A percentile compares a stretch with the other conserved stretches of the same genome.
Conservation (phyloP, 2,329 filamentous ascomycete species). For the Coleophoma cylindrospora region DNA sequence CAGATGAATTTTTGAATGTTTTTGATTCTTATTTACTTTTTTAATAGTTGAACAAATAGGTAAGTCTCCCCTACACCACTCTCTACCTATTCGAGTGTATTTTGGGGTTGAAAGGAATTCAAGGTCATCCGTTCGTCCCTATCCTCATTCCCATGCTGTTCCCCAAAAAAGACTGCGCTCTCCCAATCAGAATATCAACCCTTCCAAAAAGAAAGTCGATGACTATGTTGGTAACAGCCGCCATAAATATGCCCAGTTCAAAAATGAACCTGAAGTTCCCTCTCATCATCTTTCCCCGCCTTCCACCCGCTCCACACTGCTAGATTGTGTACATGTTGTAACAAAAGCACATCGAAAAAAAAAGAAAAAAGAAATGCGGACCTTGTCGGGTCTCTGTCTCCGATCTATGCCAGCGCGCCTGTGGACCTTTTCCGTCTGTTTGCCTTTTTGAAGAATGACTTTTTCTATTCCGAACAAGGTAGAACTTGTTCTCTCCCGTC, state of each 20-base stretch:
- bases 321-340: neutral
- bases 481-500: neutral
- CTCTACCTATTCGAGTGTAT: too few species aligned
- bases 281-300: neutral
- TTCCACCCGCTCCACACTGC: neutral
- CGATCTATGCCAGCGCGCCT: neutral
- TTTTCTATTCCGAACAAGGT: neutral
- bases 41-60: too few species aligned
- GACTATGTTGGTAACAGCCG: constrained; percentile 21
- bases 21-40: too few species aligned
- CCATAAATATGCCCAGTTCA: constrained; percentile 6
- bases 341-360: neutral
- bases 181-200: constrained; percentile 15
- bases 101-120: too few species aligned
- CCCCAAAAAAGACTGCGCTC: constrained; percentile 23
- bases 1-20: too few species aligned
- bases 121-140: neutral
- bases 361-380: neutral
- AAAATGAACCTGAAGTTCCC: too few species aligned
- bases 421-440: neutral
- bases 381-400: neutral
- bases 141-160: neutral
- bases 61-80: too few species aligned
- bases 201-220: constrained; percentile 1
- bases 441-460: neutral